Evolutionary conservation across 139 green algal species (phyloP).

Genomic region (Chlorella sorokiniana): DNA sequence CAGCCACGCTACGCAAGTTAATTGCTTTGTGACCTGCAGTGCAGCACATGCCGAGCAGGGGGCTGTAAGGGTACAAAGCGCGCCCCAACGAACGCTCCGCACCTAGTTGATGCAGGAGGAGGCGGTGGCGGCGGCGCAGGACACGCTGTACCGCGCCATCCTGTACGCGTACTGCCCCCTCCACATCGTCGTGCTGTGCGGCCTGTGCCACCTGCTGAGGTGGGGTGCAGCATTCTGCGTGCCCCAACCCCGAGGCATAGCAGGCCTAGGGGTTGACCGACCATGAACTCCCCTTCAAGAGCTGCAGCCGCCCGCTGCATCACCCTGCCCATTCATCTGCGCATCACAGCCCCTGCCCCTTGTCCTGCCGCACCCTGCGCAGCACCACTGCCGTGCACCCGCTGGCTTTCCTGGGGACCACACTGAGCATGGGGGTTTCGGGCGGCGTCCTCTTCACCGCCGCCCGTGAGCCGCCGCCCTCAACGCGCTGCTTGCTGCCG

Average conservation of each 20-base stretch:
- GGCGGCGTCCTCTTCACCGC: conserved; percentile 52
- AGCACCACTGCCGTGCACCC: conserved; percentile 14
- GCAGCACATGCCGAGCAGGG: no score
- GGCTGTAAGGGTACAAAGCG: no score
- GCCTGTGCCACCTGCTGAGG: conserved; percentile 30
- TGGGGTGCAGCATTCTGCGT: neutral
- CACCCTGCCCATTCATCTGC: no score
- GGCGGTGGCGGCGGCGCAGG: neutral
- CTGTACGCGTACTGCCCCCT: conserved; percentile 32
- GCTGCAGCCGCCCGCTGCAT: no score
- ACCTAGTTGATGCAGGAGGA: conserved; percentile 1
- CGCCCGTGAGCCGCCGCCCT: conserved; percentile 56
- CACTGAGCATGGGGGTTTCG: neutral
- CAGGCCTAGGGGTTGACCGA: neutral
- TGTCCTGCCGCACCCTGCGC: neutral
- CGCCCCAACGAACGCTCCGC: no score
- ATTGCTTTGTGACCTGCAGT: neutral
- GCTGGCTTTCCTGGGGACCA: conserved; percentile 37
- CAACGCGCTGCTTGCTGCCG: neutral
- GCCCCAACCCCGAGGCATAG: neutral
- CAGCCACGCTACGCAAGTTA: no score
- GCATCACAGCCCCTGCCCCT: neutral
- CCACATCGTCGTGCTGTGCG: conserved; percentile 33
- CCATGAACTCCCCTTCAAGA: neutral
- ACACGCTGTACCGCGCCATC: conserved; percentile 22